These are phyloP conservation scores for Cucumis hystrix DNA, from an alignment of 306 rosid species.

Conservation along the genomic window DNA sequence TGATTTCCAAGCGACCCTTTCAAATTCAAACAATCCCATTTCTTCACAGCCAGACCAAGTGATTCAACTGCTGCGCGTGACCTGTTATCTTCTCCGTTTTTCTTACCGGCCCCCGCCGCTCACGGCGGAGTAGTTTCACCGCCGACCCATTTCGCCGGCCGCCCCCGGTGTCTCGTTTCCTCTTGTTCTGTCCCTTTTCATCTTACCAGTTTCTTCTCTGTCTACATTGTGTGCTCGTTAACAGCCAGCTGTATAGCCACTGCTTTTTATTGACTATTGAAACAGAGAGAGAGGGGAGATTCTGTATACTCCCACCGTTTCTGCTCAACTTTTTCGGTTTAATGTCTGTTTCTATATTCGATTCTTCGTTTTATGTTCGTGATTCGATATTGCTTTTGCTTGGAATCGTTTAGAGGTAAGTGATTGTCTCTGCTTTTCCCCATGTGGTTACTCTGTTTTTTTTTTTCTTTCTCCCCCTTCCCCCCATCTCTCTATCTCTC, in stretches of 20 bases:
- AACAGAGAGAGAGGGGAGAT: constrained; percentile 6
- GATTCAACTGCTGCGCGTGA: constrained; percentile 6
- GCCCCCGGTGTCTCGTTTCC: neutral
- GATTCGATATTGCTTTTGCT: neutral
- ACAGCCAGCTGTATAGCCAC: constrained; percentile 53
- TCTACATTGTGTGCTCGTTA: constrained; percentile 13
- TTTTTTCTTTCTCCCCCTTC: neutral
- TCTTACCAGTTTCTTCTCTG: neutral
- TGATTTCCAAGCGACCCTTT: neutral
- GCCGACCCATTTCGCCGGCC: neutral
- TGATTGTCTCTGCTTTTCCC: neutral
- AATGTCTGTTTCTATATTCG: neutral
- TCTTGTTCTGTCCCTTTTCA: constrained; percentile 1
- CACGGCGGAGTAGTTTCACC: neutral
- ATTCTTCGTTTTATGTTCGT: neutral
- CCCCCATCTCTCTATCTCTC: neutral
- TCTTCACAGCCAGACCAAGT: neutral
- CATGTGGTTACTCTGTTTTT: neutral
- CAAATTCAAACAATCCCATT: neutral
- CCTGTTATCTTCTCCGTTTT: constrained; percentile 6
- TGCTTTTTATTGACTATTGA: neutral
- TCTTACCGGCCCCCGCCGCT: neutral
- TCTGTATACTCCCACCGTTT: constrained; percentile 3
- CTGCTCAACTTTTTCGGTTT: neutral
- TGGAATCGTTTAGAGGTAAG: neutral